Percentiles rank a stretch among this genome's conserved stretches.
Evolutionary conservation across 2,329 filamentous ascomycete species (phyloP).

Genomic region (Phialocephala sp.): DNA sequence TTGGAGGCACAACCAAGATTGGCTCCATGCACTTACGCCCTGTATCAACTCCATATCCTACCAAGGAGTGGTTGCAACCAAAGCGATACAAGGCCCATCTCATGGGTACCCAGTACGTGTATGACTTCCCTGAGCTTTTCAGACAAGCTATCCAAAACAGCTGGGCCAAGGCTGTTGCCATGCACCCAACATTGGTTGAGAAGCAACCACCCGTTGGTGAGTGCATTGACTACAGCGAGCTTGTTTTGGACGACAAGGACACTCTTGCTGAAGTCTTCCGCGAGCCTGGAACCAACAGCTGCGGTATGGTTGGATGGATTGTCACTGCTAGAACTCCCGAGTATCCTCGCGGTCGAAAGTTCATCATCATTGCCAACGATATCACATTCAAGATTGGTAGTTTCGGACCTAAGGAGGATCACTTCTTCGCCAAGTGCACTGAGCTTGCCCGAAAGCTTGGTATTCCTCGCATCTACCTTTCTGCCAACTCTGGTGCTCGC

Average conservation of each 20-base stretch:
- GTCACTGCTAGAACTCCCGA: constrained; percentile 94
- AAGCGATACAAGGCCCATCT: constrained; percentile 99
- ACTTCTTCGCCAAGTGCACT: constrained; percentile 99
- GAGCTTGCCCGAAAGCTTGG: constrained; percentile 92
- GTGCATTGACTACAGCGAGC: constrained; percentile 91
- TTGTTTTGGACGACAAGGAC: constrained; percentile 93
- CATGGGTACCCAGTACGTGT: constrained; percentile 99
- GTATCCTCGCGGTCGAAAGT: constrained; percentile 89
- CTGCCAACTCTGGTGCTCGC: constrained; percentile 97
- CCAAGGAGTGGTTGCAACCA: constrained; percentile 97
- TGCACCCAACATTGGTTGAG: constrained; percentile 74
- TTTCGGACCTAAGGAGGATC: constrained; percentile 94
- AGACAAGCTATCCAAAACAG: constrained; percentile 96
- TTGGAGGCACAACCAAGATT: constrained; percentile 92
- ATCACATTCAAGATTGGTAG: constrained; percentile 99
- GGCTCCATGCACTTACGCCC: constrained; percentile 93
- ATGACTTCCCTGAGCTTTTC: constrained; percentile 99
- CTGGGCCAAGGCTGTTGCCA: constrained; percentile 79
- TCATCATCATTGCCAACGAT: constrained; percentile 97
- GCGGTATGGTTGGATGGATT: constrained; percentile 99
- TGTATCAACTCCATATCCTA: constrained; percentile 91
- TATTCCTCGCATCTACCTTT: constrained; percentile 96
- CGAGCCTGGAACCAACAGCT: constrained; percentile 92
- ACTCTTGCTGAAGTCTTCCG: constrained; percentile 91
- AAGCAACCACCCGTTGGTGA: constrained; percentile 86